phyloP scores from a whole-genome alignment of 2,329 filamentous ascomycete species.

The Dactylonectria macrodidyma region DNA sequence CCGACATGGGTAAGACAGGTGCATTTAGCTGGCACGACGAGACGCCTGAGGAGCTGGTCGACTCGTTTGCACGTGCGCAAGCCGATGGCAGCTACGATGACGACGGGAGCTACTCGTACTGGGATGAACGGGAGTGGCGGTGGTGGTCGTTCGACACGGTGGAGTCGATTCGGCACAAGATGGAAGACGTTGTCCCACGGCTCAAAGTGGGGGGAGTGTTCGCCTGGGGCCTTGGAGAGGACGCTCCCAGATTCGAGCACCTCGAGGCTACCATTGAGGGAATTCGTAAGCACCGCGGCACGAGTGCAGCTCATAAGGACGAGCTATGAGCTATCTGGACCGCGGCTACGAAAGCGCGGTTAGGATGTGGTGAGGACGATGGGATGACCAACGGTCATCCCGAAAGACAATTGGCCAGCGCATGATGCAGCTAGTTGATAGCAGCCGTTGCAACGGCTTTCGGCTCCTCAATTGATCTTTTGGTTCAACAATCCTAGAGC shows the following conservation, averaged over 20 bases:
- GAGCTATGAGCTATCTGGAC: constrained; percentile 47
- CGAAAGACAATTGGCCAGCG: background rate
- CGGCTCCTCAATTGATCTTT: constrained; percentile 16
- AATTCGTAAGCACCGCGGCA: constrained; percentile 37
- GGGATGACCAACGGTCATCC: constrained; percentile 22
- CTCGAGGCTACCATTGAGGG: constrained; percentile 53
- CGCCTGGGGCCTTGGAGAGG: constrained; percentile 83
- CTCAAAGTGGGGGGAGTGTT: constrained; percentile 78
- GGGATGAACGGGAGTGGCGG: constrained; percentile 69
- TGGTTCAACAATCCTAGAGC: constrained; percentile 10
- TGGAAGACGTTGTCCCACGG: constrained; percentile 69
- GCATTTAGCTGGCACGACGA: constrained; percentile 73
- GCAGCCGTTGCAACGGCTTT: constrained; percentile 13
- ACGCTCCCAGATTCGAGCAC: constrained; percentile 63
- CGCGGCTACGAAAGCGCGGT: background rate
- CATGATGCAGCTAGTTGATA: background rate
- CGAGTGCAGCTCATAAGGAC: constrained; percentile 39
- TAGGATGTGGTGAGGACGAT: background rate
- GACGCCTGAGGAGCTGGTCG: constrained; percentile 65
- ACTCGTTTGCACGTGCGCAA: constrained; percentile 72
- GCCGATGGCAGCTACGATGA: constrained; percentile 62
- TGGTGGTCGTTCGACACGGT: constrained; percentile 85
- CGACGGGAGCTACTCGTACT: constrained; percentile 81
- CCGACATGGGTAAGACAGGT: constrained; percentile 70
- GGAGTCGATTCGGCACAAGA: constrained; percentile 73